phyloP scores from a whole-genome alignment of 345 rosid genomes.

The Mangifera indica region DNA sequence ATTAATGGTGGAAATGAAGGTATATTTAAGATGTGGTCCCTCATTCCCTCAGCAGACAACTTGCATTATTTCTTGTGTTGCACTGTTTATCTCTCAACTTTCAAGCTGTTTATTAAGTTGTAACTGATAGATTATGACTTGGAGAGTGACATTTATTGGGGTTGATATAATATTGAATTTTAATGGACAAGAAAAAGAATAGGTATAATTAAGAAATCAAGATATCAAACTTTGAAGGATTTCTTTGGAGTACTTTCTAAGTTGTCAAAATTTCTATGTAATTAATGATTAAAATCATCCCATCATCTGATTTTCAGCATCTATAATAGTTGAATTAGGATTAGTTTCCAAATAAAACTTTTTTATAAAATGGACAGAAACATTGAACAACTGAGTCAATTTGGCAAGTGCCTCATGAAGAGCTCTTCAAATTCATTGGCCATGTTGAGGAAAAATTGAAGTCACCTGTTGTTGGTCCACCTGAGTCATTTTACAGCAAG shows the following conservation, averaged over 20 bases:
- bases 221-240: neutral
- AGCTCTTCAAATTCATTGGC: neutral
- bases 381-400: neutral
- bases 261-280: neutral
- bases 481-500: neutral
- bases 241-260: neutral
- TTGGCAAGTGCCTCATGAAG: neutral
- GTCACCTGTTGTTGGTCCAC: neutral
- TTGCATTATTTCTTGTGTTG: neutral
- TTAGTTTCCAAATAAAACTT: neutral
- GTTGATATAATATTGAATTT: neutral
- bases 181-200: neutral
- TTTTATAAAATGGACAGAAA: neutral
- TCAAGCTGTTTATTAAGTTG: neutral
- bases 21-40: conserved; percentile 16
- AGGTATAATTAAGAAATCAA: neutral
- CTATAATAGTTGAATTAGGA: neutral
- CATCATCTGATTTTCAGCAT: neutral
- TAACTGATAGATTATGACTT: neutral
- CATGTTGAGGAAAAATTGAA: neutral
- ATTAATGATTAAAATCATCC: neutral
- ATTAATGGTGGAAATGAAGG: conserved; percentile 64
- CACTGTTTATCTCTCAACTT: conserved; percentile 1
- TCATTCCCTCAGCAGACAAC: neutral
- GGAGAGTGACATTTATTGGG: neutral